Percentiles rank a stretch among this genome's conserved stretches.
Evolutionary conservation across 177 flowering plant species (phyloP).

Genomic region (Tripterygium wilfordii): DNA sequence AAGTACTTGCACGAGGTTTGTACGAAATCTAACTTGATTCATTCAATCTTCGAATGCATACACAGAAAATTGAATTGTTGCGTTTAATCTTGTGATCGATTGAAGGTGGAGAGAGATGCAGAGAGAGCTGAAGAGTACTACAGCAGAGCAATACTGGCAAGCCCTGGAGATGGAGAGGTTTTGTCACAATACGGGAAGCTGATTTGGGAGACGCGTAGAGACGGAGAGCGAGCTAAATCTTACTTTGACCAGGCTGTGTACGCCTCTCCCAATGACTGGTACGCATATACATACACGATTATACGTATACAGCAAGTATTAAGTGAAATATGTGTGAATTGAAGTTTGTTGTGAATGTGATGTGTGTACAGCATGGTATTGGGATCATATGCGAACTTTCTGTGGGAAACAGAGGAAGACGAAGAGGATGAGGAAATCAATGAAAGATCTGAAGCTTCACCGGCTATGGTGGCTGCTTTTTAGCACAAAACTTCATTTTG

Average conservation of each 20-base stretch:
- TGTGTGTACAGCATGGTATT: slow-evolving; percentile 34
- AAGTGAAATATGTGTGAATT: not conserved
- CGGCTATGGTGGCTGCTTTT: slow-evolving; percentile 11
- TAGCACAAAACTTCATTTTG: not conserved
- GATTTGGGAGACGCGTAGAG: slow-evolving; percentile 65
- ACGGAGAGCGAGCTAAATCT: slow-evolving; percentile 46
- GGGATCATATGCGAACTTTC: slow-evolving; percentile 53
- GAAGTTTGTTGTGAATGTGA: not conserved
- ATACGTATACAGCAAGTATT: not conserved
- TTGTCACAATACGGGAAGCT: slow-evolving; percentile 61
- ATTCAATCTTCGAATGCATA: not conserved
- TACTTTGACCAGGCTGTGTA: slow-evolving; percentile 72
- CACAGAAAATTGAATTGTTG: not conserved
- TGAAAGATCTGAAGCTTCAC: not conserved
- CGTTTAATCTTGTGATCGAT: not conserved
- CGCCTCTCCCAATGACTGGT: slow-evolving; percentile 75
- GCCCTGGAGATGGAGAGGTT: slow-evolving; percentile 71
- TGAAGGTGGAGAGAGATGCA: slow-evolving; percentile 54
- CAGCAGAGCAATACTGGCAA: slow-evolving; percentile 75
- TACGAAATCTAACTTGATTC: not conserved
- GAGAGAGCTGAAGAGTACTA: slow-evolving; percentile 72
- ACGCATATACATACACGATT: not conserved
- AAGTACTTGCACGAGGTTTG: slow-evolving; percentile 77
- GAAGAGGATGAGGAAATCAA: slow-evolving; percentile 20
- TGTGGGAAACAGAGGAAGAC: slow-evolving; percentile 60